Conservation (phyloP, 2,329 filamentous ascomycete species). For the Elsinoe necatrix region DNA sequence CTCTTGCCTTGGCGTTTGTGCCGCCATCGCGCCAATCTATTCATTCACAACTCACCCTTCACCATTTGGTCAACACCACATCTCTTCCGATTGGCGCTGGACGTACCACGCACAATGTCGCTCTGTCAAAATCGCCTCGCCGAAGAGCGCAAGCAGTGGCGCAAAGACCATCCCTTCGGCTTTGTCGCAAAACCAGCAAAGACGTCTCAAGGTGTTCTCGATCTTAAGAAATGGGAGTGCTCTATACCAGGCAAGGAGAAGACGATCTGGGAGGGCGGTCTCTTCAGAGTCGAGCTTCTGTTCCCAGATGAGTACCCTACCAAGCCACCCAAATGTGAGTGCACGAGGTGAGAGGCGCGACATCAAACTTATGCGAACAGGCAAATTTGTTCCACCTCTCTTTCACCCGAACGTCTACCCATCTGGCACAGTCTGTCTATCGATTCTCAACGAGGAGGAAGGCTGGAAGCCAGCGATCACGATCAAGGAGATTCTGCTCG, state of each 20-base stretch:
- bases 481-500: slow-evolving; percentile 92
- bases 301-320: slow-evolving; percentile 99
- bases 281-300: slow-evolving; percentile 87
- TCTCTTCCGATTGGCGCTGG: neutral
- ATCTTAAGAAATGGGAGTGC: slow-evolving; percentile 94
- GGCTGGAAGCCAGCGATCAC: slow-evolving; percentile 98
- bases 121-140: slow-evolving; percentile 80
- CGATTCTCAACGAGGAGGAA: slow-evolving; percentile 96
- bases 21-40: neutral
- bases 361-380: slow-evolving; percentile 39
- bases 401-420: slow-evolving; percentile 99
- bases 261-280: slow-evolving; percentile 94
- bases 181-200: slow-evolving; percentile 89
- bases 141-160: slow-evolving; percentile 94
- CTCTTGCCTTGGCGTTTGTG: neutral
- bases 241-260: slow-evolving; percentile 93
- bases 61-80: neutral
- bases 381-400: slow-evolving; percentile 91
- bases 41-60: neutral
- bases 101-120: slow-evolving; percentile 51
- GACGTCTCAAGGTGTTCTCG: slow-evolving; percentile 69
- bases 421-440: slow-evolving; percentile 92
- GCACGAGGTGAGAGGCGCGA: neutral
- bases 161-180: slow-evolving; percentile 91
- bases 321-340: slow-evolving; percentile 94